Evolutionary conservation across 805 yeast genomes (phyloP), one percentile per base, ranked within the genome.

Genomic region (Metschnikowia koreensis): DNA sequence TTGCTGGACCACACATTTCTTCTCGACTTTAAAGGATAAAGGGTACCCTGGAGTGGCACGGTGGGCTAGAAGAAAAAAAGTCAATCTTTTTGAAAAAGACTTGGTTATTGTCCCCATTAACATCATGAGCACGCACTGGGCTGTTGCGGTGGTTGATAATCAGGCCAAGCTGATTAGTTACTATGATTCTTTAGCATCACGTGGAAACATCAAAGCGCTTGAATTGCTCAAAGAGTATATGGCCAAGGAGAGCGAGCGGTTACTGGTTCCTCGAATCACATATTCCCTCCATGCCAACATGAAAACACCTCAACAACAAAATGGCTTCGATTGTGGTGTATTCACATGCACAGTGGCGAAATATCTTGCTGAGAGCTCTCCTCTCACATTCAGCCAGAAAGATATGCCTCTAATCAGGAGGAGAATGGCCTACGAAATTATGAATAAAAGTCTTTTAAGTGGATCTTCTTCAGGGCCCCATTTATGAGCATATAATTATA

Each of bases 281-380:
- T 74, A 71, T 49, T 44, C 58, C 16, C 55, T 73, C 5, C 33
- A 53, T 27, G 66, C 71, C 1, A 62, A 64, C 39, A 48, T 61
- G 37, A 59, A 64, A 26, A 66, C 92, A 41, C 98, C 99, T 1
- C 89, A 86, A 58, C 99, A 94, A 65, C 73, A 77, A 28, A 94
- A 94, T 64, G 97, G 97, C 0, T 89, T 66, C 59, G 99, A 94
- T 67, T 94, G 99, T 73, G 99, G 99, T 7, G 96, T 93, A 1
- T 94, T 92, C 63, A 81, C 96, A 2, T 87, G 97, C 66, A 81
- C 91, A 50, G 86, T 84, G 44, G 89, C 88, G 1, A 79, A 82
- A 44, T 84, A 78, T 43, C 60, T 89, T 40, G 70, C 92, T 0
- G 70, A 81, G 36, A 79, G 75, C 6, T 65, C 66, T 27, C 76